A percentile compares a stretch with the other conserved stretches of the same genome.
These are phyloP conservation scores for Cutaneotrichosporon cavernicola DNA, from an alignment of 1,284 basidiomycete genomes.

Conservation along the genomic window DNA sequence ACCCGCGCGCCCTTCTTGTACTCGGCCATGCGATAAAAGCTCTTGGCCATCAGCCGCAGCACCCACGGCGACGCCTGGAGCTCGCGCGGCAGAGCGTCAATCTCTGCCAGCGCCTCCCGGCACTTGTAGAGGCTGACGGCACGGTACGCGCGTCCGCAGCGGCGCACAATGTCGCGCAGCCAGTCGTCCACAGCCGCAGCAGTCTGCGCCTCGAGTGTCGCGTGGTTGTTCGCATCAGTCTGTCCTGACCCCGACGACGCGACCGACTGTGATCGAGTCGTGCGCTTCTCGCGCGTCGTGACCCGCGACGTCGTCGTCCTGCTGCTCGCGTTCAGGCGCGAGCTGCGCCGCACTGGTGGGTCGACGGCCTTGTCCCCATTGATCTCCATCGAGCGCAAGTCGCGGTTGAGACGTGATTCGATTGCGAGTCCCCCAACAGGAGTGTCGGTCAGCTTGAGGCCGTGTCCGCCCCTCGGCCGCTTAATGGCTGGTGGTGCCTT, in stretches of 20 bases:
- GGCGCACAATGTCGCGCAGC: slow-evolving; percentile 74
- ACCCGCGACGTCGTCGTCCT: slow-evolving; percentile 19
- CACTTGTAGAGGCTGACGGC: slow-evolving; percentile 74
- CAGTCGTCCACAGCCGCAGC: slow-evolving; percentile 76
- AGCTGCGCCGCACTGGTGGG: slow-evolving; percentile 38
- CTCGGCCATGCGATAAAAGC: slow-evolving; percentile 81
- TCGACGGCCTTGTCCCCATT: slow-evolving; percentile 36
- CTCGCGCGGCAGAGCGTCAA: slow-evolving; percentile 71
- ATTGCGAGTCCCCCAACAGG: slow-evolving; percentile 16
- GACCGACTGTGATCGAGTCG: slow-evolving; percentile 39
- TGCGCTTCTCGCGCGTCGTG: slow-evolving; percentile 28
- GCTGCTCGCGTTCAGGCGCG: slow-evolving; percentile 38
- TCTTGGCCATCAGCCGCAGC: slow-evolving; percentile 74
- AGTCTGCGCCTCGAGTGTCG: slow-evolving; percentile 64
- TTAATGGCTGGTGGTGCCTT: slow-evolving; percentile 50
- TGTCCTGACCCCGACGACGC: slow-evolving; percentile 62
- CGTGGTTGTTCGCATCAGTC: slow-evolving; percentile 63
- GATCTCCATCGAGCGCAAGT: slow-evolving; percentile 35
- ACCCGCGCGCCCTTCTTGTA: slow-evolving; percentile 81
- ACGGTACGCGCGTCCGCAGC: slow-evolving; percentile 73
- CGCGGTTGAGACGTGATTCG: slow-evolving; percentile 31
- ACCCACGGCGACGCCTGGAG: slow-evolving; percentile 74
- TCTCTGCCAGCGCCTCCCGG: slow-evolving; percentile 66
- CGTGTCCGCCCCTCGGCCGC: slow-evolving; percentile 36
- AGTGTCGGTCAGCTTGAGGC: slow-evolving; percentile 13